phyloP scores from a whole-genome alignment of 768 basidiomycete genomes.

The Lentinula lateritia region DNA sequence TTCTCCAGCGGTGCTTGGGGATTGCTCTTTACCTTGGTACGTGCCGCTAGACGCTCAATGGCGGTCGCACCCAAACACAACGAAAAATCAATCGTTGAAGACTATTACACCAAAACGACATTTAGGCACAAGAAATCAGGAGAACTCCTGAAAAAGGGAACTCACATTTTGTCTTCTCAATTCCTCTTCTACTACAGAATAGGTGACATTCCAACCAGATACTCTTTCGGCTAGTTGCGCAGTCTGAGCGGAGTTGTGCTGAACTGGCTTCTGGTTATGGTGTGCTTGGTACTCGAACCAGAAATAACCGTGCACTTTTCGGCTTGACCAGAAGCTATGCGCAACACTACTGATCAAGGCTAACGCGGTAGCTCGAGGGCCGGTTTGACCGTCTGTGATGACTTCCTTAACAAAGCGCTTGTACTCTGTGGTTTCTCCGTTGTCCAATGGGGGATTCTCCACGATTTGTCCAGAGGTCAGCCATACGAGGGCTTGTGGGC shows the following conservation, averaged over 20 bases:
- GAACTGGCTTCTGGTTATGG: constrained; percentile 50
- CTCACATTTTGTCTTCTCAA: constrained; percentile 93
- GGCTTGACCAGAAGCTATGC: constrained; percentile 76
- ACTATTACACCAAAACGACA: constrained; percentile 40
- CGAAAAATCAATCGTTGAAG: constrained; percentile 95
- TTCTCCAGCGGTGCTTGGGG: constrained; percentile 66
- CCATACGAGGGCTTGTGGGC: constrained; percentile 92
- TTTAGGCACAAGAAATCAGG: constrained; percentile 8
- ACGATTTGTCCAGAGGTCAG: constrained; percentile 81
- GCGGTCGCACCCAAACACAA: constrained; percentile 90
- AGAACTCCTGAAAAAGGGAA: constrained; percentile 15
- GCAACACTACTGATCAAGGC: constrained; percentile 80
- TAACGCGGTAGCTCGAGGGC: constrained; percentile 86
- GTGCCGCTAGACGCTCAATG: constrained; percentile 69
- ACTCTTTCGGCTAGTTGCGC: constrained; percentile 86
- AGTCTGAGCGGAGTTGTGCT: constrained; percentile 75
- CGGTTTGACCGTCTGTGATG: constrained; percentile 91
- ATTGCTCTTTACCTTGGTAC: constrained; percentile 69
- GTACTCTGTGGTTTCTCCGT: constrained; percentile 94
- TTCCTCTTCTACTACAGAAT: constrained; percentile 86
- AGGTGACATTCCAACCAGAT: constrained; percentile 84
- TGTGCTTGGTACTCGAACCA: constrained; percentile 64
- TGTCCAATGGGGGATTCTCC: constrained; percentile 86
- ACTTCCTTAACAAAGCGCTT: constrained; percentile 93
- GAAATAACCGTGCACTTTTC: constrained; percentile 67